Base-by-base conservation (phyloP, 768 basidiomycete species). In the Hemileccinum rubropunctum region DNA sequence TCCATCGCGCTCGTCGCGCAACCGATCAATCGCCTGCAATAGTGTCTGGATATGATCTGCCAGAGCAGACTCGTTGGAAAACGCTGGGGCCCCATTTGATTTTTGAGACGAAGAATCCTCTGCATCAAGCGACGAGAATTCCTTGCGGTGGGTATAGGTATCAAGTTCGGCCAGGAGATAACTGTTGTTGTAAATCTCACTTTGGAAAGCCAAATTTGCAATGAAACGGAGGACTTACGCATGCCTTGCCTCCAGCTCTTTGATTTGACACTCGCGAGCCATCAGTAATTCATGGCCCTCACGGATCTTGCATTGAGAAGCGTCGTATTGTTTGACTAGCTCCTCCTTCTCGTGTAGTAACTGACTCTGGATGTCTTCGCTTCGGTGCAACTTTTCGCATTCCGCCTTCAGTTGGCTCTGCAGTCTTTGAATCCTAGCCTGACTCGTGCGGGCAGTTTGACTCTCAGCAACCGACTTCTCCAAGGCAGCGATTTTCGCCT, bases 1-100 rank as follows among this genome's bases (percentile, higher is more conserved):
- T 40, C 66, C 71, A 53, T 90, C 83, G 5, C 88, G 76, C 57
- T 91, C 86, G 4, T 65, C 64, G 5, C 88, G 82, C 40, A 90
- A 71, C 30, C 88, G 79, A n/a, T 82, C 78, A 37, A 88, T 71
- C 2, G 87, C 82, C 23, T 65, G 65, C 43, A 90, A 71, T 20
- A 90, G 72, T 34, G 76, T 78, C 52, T 79, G 80, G 30, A 86
- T 72, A 38, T 77, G 69, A 17, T 58, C 63, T 15, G 77, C 68
- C 14, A 70, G 48, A 1, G 58, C 57, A 23, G 64, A 55, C 14
- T 67, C 58, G 36, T 50, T 49, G 10, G 53, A 36, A 57, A 57
- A 51, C 20, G 37, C 32, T 27, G 50, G 28, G 17, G 15, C 18
- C 6, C 7, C 39, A 33, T 42, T 43, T 27, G 17, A 26, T 39